Evolutionary conservation across 2,329 filamentous ascomycete genomes (phyloP).

Genomic region (Mycosphaerella sp.): DNA sequence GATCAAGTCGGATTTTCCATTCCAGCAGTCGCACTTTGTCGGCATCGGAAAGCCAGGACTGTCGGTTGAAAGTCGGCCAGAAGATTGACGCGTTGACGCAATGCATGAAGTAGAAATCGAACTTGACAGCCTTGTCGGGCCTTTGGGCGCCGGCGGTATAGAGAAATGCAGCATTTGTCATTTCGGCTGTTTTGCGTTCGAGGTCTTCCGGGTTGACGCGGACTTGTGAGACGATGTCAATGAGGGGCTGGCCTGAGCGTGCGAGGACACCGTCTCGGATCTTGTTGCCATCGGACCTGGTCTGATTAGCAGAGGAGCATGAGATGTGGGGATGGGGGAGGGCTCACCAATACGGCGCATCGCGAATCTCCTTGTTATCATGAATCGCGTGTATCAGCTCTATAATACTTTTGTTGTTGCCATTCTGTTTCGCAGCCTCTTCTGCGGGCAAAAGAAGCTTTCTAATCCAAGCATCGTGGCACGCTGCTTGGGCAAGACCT

Average conservation of each 20-base stretch:
- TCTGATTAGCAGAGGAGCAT: background rate
- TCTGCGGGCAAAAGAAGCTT: slow-evolving; percentile 53
- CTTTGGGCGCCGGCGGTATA: slow-evolving; percentile 58
- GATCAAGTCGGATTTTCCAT: slow-evolving; percentile 72
- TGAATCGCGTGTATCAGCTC: slow-evolving; percentile 58
- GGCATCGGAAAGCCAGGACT: slow-evolving; percentile 54
- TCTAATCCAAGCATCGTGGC: slow-evolving; percentile 56
- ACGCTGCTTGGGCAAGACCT: slow-evolving; percentile 68
- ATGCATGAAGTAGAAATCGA: slow-evolving; percentile 75
- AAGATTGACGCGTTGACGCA: slow-evolving; percentile 73
- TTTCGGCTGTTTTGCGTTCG: slow-evolving; percentile 54
- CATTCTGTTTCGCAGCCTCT: slow-evolving; percentile 36
- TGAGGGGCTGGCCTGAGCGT: slow-evolving; percentile 56
- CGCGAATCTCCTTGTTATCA: slow-evolving; percentile 51
- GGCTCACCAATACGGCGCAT: slow-evolving; percentile 42
- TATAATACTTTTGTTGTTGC: slow-evolving; percentile 41
- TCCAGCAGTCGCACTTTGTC: slow-evolving; percentile 67
- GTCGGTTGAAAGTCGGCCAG: slow-evolving; percentile 55
- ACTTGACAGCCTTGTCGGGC: slow-evolving; percentile 59
- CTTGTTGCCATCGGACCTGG: slow-evolving; percentile 52
- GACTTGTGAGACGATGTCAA: slow-evolving; percentile 54
- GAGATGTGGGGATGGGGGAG: background rate
- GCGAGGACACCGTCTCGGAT: slow-evolving; percentile 64
- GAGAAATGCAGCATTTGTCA: slow-evolving; percentile 61
- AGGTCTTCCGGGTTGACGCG: slow-evolving; percentile 49